phyloP scores from a whole-genome alignment of 2,329 filamentous ascomycete species.

The Paecilomyces sp. region DNA sequence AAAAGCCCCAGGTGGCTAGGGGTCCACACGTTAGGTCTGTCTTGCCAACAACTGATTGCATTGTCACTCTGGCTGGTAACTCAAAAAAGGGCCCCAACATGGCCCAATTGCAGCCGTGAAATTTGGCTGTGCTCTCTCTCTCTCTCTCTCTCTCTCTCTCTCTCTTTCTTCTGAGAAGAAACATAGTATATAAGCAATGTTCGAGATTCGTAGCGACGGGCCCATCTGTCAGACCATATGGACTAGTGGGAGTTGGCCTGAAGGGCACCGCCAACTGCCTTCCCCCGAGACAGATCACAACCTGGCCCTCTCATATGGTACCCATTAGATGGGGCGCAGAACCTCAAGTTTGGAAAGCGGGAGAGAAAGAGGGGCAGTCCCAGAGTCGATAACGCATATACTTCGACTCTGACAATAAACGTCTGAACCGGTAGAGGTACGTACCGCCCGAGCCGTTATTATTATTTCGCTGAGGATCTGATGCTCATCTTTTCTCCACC shows the following conservation, averaged over 20 bases:
- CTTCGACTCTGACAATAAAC: not conserved
- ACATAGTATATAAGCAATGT: not conserved
- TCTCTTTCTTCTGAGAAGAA: not conserved
- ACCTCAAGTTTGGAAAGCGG: not conserved
- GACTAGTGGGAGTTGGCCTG: not conserved
- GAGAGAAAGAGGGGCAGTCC: not conserved
- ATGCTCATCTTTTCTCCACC: not conserved
- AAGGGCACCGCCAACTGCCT: not conserved
- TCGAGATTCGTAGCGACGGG: not conserved
- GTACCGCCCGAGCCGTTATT: not conserved
- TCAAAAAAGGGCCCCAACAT: not conserved
- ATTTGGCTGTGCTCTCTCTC: not conserved
- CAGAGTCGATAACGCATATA: not conserved
- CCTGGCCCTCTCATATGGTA: not conserved
- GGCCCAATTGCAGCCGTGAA: not conserved
- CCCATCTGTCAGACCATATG: not conserved
- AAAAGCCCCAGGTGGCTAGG: not conserved
- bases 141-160: not conserved
- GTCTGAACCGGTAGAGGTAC: not conserved
- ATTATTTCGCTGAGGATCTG: not conserved
- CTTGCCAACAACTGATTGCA: not conserved
- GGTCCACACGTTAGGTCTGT: not conserved
- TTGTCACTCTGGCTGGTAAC: not conserved
- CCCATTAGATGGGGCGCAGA: not conserved
- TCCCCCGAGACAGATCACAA: not conserved